Evolutionary conservation across 2,329 filamentous ascomycete genomes (phyloP), one percentile per base, ranked within the genome.

Genomic region (Penicillium sp.): DNA sequence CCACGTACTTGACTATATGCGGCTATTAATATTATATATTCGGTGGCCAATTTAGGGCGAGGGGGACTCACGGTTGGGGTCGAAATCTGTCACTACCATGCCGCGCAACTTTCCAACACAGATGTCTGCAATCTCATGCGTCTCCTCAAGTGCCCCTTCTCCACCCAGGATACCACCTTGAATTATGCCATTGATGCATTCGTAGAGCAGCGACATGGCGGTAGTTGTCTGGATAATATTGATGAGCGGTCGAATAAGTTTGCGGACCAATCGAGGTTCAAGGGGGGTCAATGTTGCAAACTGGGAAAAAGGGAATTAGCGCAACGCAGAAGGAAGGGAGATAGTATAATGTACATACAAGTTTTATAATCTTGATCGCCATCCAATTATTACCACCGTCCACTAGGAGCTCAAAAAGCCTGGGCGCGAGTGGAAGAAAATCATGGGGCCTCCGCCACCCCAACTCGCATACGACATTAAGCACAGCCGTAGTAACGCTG

Each of bases 341-440:
- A 41, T 21, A 45, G 8, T 17, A 30, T 44, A 38, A 9, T 23
- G 31, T 44, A 80, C 86, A 68, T 76, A 94, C 92, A 66, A 99
- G 85, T 79, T 99, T 99, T 76, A 99, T 98, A 65, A 99, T 87
- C 76, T 99, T 99, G 75, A 99, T 99, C 62, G 93, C 93, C 94
- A 99, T 98, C 95, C 95, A 99, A 78, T 99, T 99, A 78, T 99
- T 98, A 44, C 91, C 91, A 60, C 93, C 90, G 64, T 96, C 91
- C 13, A 97, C 93, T 29, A 99, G 82, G 19, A 99, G 84, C 73
- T 97, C 93, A 71, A 98, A 99, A 29, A 99, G 79, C 62, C 95
- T 86, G 8, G 95, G 95, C 0, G 95, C 95, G 31, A 99, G 83
- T 15, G 95, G 92, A 31, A 99, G 82, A 70, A 98, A 98, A 77